Base-by-base conservation (phyloP, 345 rosid species). In the Heritiera littoralis region DNA sequence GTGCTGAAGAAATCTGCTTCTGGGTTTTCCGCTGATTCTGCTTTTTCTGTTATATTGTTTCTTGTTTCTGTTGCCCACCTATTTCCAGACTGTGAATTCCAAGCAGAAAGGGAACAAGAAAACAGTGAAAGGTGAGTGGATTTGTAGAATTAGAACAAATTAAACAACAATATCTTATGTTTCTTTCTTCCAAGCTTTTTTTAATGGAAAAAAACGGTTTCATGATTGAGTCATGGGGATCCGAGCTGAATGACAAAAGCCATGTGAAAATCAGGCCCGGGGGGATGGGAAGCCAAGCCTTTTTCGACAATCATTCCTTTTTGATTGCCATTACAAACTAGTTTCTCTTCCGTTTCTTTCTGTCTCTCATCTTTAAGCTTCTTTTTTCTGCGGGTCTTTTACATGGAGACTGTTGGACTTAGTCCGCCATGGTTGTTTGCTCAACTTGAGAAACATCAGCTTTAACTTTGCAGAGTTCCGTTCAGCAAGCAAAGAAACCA, bases 241-340 rank as follows among this genome's bases (percentile, higher is more conserved):
- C 0, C 72, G 81, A 80, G 84, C 83, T 32, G 17, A 46, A 63
- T 54, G 51, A 63, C 70, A 30, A 38, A 8, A 20, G 55, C 84
- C 89, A 80, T 77, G 89, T 86, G 87, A 82, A 58, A 28, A 79
- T 72, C 38, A 58, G 71, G 65, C 73, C 78, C 18, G 40, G 72
- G 71, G 86, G 80, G 49, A 84, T 86, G 86, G 87, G 80, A 60
- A 58, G 66, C 72, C 74, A 18, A 74, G 10, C 76, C 49, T 77
- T 51, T 51, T 81, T 43, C 79, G 10, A 63, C 79, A 76, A 81
- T 79, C 78, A 79, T 83, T 85, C 72, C 58, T 48, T 48, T 48
- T 30, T 71, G 43, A 52, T 66, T 52, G 45, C 79, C 77, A 56
- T 58, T 81, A 78, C 60, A 82, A 76, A 69, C 49, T 41, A 10